Evolutionary conservation across 116 monocot genomes (phyloP).

Genomic region (Papilionanthe hybrid): DNA sequence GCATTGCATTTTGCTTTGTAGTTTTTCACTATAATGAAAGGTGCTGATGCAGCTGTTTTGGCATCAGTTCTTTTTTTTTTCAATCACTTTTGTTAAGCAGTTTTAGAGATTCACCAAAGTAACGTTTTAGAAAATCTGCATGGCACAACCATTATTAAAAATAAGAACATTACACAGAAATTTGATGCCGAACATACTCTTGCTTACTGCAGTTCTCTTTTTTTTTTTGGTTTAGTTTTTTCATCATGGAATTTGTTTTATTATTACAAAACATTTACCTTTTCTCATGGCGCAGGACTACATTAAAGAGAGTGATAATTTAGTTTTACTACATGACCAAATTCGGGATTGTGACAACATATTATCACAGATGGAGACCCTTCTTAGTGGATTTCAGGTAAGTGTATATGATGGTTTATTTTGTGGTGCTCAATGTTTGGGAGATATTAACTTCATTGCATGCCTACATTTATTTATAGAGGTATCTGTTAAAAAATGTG

Average conservation of each 20-base stretch:
- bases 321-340: slow-evolving; percentile 86
- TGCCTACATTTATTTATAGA: neutral
- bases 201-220: neutral
- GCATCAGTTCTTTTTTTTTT: neutral
- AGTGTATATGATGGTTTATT: neutral
- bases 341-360: slow-evolving; percentile 91
- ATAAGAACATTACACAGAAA: neutral
- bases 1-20: neutral
- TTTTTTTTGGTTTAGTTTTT: neutral
- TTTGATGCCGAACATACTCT: neutral
- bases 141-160: neutral
- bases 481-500: neutral
- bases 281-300: slow-evolving; percentile 58
- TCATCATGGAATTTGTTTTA: neutral
- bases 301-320: slow-evolving; percentile 91
- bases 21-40: neutral
- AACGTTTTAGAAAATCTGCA: neutral
- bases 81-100: neutral
- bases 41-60: neutral
- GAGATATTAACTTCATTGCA: neutral
- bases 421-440: neutral
- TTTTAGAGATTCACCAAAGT: neutral
- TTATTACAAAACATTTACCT: neutral
- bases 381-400: slow-evolving; percentile 98
- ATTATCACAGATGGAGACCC: slow-evolving; percentile 93